A percentile compares a stretch with the other conserved stretches of the same genome.
These are phyloP conservation scores for Penstemon eatonii DNA, from an alignment of 257 asterid species.

Conservation along the genomic window DNA sequence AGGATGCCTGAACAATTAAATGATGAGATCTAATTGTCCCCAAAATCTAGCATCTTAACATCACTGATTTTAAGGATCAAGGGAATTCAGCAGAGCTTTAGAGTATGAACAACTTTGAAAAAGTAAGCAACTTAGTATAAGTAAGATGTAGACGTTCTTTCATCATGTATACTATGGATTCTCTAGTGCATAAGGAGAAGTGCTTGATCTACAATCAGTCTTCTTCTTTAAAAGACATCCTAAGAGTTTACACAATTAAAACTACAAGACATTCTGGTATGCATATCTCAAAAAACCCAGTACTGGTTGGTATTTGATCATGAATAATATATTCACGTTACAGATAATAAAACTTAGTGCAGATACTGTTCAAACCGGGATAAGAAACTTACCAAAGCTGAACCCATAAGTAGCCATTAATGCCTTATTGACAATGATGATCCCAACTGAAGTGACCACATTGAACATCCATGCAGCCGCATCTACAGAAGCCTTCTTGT, in stretches of 20 bases:
- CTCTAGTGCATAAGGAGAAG: background rate
- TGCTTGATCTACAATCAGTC: background rate
- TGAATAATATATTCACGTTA: background rate
- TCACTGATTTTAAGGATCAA: slow-evolving; percentile 15
- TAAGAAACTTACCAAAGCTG: slow-evolving; percentile 75
- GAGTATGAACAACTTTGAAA: background rate
- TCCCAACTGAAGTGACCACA: slow-evolving; percentile 95
- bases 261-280: slow-evolving; percentile 2
- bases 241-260: slow-evolving; percentile 2
- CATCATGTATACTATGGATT: too few relatives aligned
- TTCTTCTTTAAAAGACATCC: background rate
- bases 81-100: too few relatives aligned
- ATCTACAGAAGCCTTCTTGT: slow-evolving; percentile 90
- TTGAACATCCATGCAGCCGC: slow-evolving; percentile 96
- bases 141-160: too few relatives aligned
- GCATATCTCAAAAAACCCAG: slow-evolving; percentile 21
- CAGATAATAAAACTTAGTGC: slow-evolving; percentile 14
- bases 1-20: background rate
- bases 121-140: background rate
- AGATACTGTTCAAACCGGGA: slow-evolving; percentile 8
- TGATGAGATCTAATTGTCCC: background rate
- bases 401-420: slow-evolving; percentile 95
- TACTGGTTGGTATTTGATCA: slow-evolving; percentile 14
- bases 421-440: slow-evolving; percentile 93
- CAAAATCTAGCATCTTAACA: slow-evolving; percentile 17